phyloP scores from a whole-genome alignment of 148 eudicot genomes.

The Nyssa sinensis region DNA sequence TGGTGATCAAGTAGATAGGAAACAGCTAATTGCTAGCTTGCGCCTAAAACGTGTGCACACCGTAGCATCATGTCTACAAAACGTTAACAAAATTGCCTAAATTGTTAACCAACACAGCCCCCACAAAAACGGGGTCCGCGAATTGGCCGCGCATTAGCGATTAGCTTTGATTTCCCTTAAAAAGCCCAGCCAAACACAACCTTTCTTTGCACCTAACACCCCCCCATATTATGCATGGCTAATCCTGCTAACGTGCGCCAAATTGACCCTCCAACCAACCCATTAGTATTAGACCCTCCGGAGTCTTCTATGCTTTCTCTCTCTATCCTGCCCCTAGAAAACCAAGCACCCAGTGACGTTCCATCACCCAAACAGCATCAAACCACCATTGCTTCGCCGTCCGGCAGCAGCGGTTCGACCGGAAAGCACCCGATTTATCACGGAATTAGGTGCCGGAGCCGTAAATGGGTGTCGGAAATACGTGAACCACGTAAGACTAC shows the following conservation, averaged over 20 bases:
- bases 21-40: slow-evolving; percentile 22
- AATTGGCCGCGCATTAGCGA: slow-evolving; percentile 4
- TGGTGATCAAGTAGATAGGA: neutral
- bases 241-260: slow-evolving; percentile 6
- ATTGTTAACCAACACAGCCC: too few species aligned
- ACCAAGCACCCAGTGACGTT: neutral
- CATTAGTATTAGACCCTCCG: neutral
- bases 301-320: too few species aligned
- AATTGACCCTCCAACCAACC: neutral
- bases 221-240: slow-evolving; percentile 6
- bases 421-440: slow-evolving; percentile 32
- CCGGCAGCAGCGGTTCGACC: neutral
- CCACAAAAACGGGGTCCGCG: neutral
- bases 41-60: neutral
- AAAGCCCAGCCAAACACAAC: neutral
- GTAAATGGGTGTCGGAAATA: slow-evolving; percentile 52
- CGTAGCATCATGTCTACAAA: neutral
- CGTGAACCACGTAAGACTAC: slow-evolving; percentile 44
- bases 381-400: slow-evolving; percentile 7
- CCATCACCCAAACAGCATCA: neutral
- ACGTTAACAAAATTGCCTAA: too few species aligned
- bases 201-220: neutral
- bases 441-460: slow-evolving; percentile 39
- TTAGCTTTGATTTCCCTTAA: neutral
- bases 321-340: neutral